A percentile compares a stretch with the other conserved stretches of the same genome.
Evolutionary conservation across 768 basidiomycete species (phyloP).

Genomic region (Lyophyllum atratum): DNA sequence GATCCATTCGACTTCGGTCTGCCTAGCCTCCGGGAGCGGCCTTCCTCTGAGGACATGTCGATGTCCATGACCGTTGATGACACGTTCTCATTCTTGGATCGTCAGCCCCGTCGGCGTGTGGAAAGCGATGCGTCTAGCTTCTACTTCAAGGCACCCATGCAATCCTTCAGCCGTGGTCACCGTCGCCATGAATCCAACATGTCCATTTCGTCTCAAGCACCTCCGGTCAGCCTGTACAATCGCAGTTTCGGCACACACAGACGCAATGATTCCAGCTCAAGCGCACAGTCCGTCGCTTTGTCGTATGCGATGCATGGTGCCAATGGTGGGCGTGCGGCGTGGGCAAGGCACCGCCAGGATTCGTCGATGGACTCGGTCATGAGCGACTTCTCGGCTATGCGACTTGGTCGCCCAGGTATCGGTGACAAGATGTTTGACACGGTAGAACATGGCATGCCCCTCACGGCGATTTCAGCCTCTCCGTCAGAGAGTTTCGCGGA

Average conservation of each 20-base stretch:
- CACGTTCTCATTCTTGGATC: slow-evolving; percentile 65
- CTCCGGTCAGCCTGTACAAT: slow-evolving; percentile 75
- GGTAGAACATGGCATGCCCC: slow-evolving; percentile 50
- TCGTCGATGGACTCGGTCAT: slow-evolving; percentile 63
- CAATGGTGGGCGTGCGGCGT: slow-evolving; percentile 55
- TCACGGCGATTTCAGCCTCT: slow-evolving; percentile 67
- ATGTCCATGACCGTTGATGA: slow-evolving; percentile 62
- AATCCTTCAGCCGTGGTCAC: slow-evolving; percentile 46
- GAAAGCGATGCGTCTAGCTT: slow-evolving; percentile 81
- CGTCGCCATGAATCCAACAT: slow-evolving; percentile 64
- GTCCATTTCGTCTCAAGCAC: slow-evolving; percentile 54
- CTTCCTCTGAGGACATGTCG: slow-evolving; percentile 56
- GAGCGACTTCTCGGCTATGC: slow-evolving; percentile 61
- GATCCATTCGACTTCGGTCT: slow-evolving; percentile 80
- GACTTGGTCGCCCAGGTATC: slow-evolving; percentile 69
- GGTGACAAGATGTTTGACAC: slow-evolving; percentile 90
- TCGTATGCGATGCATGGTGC: slow-evolving; percentile 57
- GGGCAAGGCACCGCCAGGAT: slow-evolving; percentile 60
- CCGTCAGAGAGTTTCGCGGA: slow-evolving; percentile 47
- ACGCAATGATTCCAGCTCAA: slow-evolving; percentile 60
- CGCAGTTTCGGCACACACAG: slow-evolving; percentile 55
- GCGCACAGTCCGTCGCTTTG: slow-evolving; percentile 57
- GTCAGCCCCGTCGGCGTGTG: slow-evolving; percentile 47
- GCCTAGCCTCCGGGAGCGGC: slow-evolving; percentile 53
- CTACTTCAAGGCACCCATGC: slow-evolving; percentile 56